phyloP scores from a whole-genome alignment of 2,329 filamentous ascomycete genomes.

The Aureobasidium namibiae region DNA sequence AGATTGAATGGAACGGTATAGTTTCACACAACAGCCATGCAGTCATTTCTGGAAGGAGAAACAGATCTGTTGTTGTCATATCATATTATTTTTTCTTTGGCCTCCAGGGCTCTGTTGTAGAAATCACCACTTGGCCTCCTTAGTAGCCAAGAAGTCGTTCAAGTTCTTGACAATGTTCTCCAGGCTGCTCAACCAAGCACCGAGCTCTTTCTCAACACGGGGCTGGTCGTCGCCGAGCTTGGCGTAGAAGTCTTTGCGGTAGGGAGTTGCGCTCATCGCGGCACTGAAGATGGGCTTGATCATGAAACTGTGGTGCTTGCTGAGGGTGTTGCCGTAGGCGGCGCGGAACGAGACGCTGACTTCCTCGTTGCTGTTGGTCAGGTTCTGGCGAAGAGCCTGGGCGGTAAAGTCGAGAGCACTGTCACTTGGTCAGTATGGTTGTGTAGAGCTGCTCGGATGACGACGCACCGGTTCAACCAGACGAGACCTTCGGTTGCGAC shows the following conservation, averaged over 20 bases:
- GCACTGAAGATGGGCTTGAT: conserved; percentile 88
- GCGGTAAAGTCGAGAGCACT: conserved; percentile 93
- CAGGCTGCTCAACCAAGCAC: conserved; percentile 65
- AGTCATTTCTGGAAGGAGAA: not conserved
- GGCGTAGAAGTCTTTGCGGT: conserved; percentile 84
- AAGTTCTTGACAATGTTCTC: conserved; percentile 73
- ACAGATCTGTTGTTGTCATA: conserved; percentile 3
- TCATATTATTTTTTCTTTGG: not conserved
- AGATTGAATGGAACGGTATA: too few species aligned
- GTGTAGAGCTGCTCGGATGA: not conserved
- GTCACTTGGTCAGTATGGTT: conserved; percentile 1
- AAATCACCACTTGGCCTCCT: conserved; percentile 37
- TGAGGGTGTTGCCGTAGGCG: conserved; percentile 80
- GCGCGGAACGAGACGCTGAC: conserved; percentile 78
- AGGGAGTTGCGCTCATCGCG: conserved; percentile 88
- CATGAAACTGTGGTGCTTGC: conserved; percentile 81
- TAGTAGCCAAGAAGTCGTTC: conserved; percentile 51
- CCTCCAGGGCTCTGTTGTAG: not conserved
- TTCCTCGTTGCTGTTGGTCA: conserved; percentile 60
- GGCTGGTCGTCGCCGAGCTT: conserved; percentile 66
- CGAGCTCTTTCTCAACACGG: conserved; percentile 57
- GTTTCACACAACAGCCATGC: not conserved
- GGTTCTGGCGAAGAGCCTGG: conserved; percentile 71
- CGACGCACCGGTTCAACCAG: conserved; percentile 74
- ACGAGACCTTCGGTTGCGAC: conserved; percentile 79